Conservation (phyloP, 1,284 basidiomycete genomes). For the Boletus mariae region DNA sequence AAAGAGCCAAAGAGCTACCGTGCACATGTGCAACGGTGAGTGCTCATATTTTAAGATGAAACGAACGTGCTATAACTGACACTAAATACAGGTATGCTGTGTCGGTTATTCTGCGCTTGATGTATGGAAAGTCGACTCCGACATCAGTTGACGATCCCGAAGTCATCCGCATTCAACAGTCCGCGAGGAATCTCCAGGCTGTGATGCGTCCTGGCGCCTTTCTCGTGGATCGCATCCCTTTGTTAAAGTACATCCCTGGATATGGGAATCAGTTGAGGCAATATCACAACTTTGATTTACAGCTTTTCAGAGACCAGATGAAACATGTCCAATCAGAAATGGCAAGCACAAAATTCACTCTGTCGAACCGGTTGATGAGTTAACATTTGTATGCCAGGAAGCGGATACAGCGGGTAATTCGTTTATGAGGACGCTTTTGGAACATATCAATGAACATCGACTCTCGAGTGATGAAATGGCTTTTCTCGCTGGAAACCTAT, state of each 20-base stretch:
- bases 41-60: neutral
- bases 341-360: constrained; percentile 31
- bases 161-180: constrained; percentile 50
- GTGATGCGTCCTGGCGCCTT: constrained; percentile 55
- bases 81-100: constrained; percentile 51
- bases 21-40: constrained; percentile 32
- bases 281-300: constrained; percentile 54
- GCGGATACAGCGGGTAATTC: constrained; percentile 39
- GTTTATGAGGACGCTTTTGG: constrained; percentile 55
- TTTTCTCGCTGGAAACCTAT: constrained; percentile 60
- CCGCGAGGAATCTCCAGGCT: constrained; percentile 44
- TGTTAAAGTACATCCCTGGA: constrained; percentile 40
- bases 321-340: constrained; percentile 42
- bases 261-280: constrained; percentile 20
- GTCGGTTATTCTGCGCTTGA: constrained; percentile 58
- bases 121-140: constrained; percentile 56
- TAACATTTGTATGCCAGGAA: constrained; percentile 15
- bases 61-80: neutral
- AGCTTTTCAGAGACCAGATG: constrained; percentile 50
- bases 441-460: constrained; percentile 43
- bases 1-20: constrained; percentile 35
- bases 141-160: constrained; percentile 56
- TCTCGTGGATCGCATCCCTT: constrained; percentile 57
- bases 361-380: neutral
- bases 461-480: constrained; percentile 53